A percentile compares a stretch with the other conserved stretches of the same genome.
phyloP scores from a whole-genome alignment of 495 filamentous ascomycete species.

The Penicillium parvum region DNA sequence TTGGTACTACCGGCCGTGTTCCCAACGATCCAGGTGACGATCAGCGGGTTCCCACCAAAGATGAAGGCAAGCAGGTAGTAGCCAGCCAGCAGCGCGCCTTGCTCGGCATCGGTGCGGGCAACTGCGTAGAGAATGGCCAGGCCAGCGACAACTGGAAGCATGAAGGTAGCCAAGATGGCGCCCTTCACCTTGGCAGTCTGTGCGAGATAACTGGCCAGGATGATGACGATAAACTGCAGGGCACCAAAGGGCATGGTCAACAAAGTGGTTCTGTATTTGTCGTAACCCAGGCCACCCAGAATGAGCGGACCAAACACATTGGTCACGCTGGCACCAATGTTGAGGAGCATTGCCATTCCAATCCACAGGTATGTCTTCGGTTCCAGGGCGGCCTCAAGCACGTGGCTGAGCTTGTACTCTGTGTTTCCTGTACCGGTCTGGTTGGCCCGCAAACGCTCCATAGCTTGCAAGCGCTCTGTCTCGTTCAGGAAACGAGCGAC shows the following conservation, averaged over 20 bases:
- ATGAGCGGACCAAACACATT: conserved; percentile 60
- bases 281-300: conserved; percentile 54
- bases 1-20: conserved; percentile 50
- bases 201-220: conserved; percentile 42
- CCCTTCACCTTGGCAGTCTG: conserved; percentile 50
- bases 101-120: conserved; percentile 33
- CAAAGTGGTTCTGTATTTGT: conserved; percentile 50
- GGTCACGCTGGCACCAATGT: conserved; percentile 57
- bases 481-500: conserved; percentile 58
- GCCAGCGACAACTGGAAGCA: conserved; percentile 54
- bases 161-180: conserved; percentile 40
- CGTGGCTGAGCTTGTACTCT: conserved; percentile 45
- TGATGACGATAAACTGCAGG: conserved; percentile 41
- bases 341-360: conserved; percentile 53
- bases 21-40: conserved; percentile 48
- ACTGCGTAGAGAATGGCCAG: conserved; percentile 53
- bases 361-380: conserved; percentile 49
- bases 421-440: conserved; percentile 53
- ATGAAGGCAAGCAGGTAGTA: conserved; percentile 62
- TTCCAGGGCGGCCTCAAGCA: conserved; percentile 43
- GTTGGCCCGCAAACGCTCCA: conserved; percentile 59
- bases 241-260: conserved; percentile 50
- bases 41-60: conserved; percentile 48
- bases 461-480: conserved; percentile 53
- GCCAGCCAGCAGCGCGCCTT: conserved; percentile 46